These are phyloP conservation scores for Periconia macrospinosa DNA, from an alignment of 2,329 filamentous ascomycete genomes.

Conservation along the genomic window DNA sequence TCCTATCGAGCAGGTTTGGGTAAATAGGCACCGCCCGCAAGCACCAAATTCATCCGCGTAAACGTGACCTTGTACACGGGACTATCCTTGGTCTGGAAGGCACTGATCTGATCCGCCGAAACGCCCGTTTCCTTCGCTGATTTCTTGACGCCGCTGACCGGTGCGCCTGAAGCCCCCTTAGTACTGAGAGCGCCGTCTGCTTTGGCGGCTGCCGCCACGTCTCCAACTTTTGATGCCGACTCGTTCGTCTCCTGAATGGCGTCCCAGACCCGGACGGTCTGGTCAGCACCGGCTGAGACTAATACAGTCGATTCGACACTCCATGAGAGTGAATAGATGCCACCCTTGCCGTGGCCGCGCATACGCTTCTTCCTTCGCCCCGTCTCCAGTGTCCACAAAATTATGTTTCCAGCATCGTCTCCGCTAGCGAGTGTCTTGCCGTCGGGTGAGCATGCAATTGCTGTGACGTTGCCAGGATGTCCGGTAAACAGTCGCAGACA, in stretches of 20 bases:
- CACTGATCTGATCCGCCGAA: conserved; percentile 89
- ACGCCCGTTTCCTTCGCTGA: conserved; percentile 88
- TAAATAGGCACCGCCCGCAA: conserved; percentile 75
- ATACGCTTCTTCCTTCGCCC: conserved; percentile 88
- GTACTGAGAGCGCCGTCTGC: conserved; percentile 56
- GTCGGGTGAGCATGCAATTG: conserved; percentile 81
- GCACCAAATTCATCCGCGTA: conserved; percentile 90
- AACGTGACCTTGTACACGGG: conserved; percentile 92
- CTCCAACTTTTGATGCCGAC: conserved; percentile 50
- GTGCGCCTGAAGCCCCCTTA: conserved; percentile 51
- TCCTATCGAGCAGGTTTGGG: conserved; percentile 49
- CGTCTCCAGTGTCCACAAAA: conserved; percentile 91
- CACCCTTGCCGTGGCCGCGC: conserved; percentile 88
- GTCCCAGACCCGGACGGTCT: conserved; percentile 93
- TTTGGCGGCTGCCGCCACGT: conserved; percentile 50
- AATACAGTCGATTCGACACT: conserved; percentile 90
- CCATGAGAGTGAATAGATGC: conserved; percentile 92
- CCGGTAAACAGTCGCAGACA: conserved; percentile 91
- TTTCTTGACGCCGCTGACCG: conserved; percentile 58
- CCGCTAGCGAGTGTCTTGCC: conserved; percentile 90
- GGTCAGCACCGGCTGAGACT: conserved; percentile 86
- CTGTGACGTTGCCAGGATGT: conserved; percentile 83
- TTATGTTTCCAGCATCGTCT: conserved; percentile 84
- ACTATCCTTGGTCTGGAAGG: conserved; percentile 94
- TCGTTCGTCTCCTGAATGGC: conserved; percentile 69